Conservation (phyloP, 2,329 filamentous ascomycete genomes). For the Colletotrichum scovillei region DNA sequence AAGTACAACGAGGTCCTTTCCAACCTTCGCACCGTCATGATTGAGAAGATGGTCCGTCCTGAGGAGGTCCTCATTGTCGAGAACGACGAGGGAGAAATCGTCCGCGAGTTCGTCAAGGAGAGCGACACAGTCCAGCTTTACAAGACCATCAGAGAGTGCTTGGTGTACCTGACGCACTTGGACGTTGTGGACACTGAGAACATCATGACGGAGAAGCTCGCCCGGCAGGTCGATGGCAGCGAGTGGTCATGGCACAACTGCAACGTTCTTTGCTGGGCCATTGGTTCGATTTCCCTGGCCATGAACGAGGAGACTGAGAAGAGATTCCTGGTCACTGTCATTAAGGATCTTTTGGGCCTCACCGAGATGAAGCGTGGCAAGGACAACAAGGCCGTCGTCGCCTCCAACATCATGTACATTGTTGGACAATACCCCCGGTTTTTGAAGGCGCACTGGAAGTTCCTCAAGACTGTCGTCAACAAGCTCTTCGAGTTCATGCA, state of each 20-base stretch:
- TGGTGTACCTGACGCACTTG: slow-evolving; percentile 96
- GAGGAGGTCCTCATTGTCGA: slow-evolving; percentile 99
- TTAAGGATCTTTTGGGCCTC: slow-evolving; percentile 95
- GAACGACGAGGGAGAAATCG: slow-evolving; percentile 98
- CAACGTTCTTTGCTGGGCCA: slow-evolving; percentile 99
- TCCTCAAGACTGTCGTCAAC: slow-evolving; percentile 99
- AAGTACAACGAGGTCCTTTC: slow-evolving; percentile 96
- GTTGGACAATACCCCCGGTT: slow-evolving; percentile 98
- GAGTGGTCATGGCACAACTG: slow-evolving; percentile 99
- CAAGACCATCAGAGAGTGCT: slow-evolving; percentile 97
- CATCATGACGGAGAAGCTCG: slow-evolving; percentile 99
- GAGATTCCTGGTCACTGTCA: slow-evolving; percentile 96
- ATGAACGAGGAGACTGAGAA: slow-evolving; percentile 99
- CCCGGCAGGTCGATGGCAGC: slow-evolving; percentile 90
- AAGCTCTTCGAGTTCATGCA: slow-evolving; percentile 99
- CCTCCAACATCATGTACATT: slow-evolving; percentile 99
- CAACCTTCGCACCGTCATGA: slow-evolving; percentile 97
- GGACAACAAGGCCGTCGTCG: slow-evolving; percentile 99
- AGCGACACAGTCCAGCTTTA: slow-evolving; percentile 99
- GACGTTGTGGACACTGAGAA: slow-evolving; percentile 97
- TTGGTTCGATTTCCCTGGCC: slow-evolving; percentile 96
- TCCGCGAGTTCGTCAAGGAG: slow-evolving; percentile 99
- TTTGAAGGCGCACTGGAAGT: slow-evolving; percentile 99
- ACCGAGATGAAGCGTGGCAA: slow-evolving; percentile 99
- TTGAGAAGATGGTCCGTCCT: slow-evolving; percentile 98